phyloP scores from a whole-genome alignment of 2,329 filamentous ascomycete species.

The Talaromyces sp. region DNA sequence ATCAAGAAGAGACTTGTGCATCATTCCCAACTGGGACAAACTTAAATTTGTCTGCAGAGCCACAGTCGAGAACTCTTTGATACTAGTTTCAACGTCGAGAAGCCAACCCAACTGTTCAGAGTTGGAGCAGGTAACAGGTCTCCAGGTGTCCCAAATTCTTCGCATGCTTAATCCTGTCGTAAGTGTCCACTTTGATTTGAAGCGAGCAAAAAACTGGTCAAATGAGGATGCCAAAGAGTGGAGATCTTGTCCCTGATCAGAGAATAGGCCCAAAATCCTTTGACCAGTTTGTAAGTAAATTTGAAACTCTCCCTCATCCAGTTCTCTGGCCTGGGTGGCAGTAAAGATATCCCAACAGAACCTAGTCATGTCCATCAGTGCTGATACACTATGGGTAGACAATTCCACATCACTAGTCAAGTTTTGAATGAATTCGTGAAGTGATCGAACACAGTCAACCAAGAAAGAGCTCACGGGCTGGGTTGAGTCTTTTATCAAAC shows the following conservation, averaged over 20 bases:
- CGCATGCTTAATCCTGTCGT: constrained; percentile 77
- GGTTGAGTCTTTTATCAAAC: constrained; percentile 37
- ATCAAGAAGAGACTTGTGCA: constrained; percentile 33
- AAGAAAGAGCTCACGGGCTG: constrained; percentile 35
- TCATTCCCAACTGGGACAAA: constrained; percentile 28
- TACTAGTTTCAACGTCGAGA: constrained; percentile 30
- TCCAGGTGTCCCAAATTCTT: constrained; percentile 65
- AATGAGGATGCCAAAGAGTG: constrained; percentile 22
- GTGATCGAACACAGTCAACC: constrained; percentile 29
- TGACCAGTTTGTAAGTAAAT: constrained; percentile 45
- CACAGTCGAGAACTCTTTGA: constrained; percentile 31
- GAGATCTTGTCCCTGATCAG: constrained; percentile 20
- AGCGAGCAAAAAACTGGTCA: constrained; percentile 44
- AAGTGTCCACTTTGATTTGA: constrained; percentile 66
- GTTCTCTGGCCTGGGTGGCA: constrained; percentile 33
- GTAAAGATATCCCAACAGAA: constrained; percentile 48
- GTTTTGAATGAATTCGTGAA: constrained; percentile 30
- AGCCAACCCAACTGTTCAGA: constrained; percentile 27
- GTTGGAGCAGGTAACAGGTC: constrained; percentile 51
- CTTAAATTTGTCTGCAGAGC: constrained; percentile 31
- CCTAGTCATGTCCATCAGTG: constrained; percentile 28
- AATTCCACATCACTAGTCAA: constrained; percentile 22
- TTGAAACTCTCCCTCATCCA: constrained; percentile 52
- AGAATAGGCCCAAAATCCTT: constrained; percentile 28
- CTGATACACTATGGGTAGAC: constrained; percentile 18